These are phyloP conservation scores for Irpex lacteus DNA, from an alignment of 1,284 basidiomycete genomes.

Conservation along the genomic window DNA sequence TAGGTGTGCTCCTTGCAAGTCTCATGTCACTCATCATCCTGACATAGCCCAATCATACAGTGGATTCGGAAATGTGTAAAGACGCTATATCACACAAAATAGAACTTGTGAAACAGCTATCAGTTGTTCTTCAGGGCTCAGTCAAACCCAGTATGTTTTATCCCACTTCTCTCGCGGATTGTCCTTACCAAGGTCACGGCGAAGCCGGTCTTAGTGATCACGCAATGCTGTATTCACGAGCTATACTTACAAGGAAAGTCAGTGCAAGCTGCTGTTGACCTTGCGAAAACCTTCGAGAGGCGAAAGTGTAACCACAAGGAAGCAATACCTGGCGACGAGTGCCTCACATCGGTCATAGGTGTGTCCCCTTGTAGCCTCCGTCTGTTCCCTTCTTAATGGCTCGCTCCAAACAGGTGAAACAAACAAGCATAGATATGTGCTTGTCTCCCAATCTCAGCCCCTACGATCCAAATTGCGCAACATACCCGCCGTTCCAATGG, in stretches of 20 bases:
- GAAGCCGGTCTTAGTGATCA: conserved; percentile 81
- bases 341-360: conserved; percentile 83
- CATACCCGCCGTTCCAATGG: conserved; percentile 81
- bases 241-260: conserved; percentile 78
- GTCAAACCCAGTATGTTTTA: conserved; percentile 81
- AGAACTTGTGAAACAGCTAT: conserved; percentile 74
- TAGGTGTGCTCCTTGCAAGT: conserved; percentile 48
- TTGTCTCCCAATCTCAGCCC: conserved; percentile 75
- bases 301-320: conserved; percentile 93
- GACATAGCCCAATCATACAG: conserved; percentile 36
- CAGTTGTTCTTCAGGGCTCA: conserved; percentile 75
- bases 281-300: conserved; percentile 92
- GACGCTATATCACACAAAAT: conserved; percentile 66
- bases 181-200: conserved; percentile 18
- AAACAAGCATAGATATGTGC: conserved; percentile 89
- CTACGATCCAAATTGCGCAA: conserved; percentile 64
- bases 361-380: conserved; percentile 24
- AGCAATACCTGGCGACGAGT: conserved; percentile 79
- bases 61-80: conserved; percentile 84
- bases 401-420: conserved; percentile 54
- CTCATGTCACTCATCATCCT: conserved; percentile 5
- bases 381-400: background rate
- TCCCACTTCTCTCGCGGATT: conserved; percentile 5
- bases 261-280: conserved; percentile 73
- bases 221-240: conserved; percentile 91